Base-by-base conservation (phyloP, 2,329 filamentous ascomycete species). In the Fusarium sororula region DNA sequence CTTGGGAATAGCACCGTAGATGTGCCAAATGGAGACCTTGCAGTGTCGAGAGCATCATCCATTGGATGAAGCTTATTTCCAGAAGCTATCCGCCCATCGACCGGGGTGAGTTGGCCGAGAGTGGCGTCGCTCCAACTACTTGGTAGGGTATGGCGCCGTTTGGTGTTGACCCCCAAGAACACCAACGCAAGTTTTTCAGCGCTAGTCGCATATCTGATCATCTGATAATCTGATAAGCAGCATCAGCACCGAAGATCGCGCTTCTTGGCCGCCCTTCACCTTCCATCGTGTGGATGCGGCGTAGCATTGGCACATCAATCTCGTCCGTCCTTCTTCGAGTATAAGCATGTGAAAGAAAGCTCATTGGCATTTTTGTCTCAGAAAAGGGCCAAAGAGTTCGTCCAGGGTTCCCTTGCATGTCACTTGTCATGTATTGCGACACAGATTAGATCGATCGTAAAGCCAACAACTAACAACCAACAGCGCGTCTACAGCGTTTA, bases 161-260 rank as follows among this genome's bases (percentile, higher is more conserved):
- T 28, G 15, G 57, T 42, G 57, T 53, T 60, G 45, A 53, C 35
- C n/a, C 18, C 41, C 32, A 45, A 57, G 24, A 57, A 24, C 32
- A 62, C 54, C n/a, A 45, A 41, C 13, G 42, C 56, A 63, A 47
- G 35, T 56, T 68, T 62, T 59, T 62, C 32, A 48, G 35, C 56
- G 45, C 66, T 63, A 69, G 56, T 53, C 32, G 48, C 48, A 55
- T 54, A 63, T 63, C 63, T 63, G 58, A 51, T 63, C 44, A 68
- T 69, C 66, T 69, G 63, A 68, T 68, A 54, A 68, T 67, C 66
- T 68, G 66, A 69, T 68, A 68, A 68, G 59, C 32, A 67, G 22
- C 18, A 56, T 47, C 55, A 55, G 28, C 44, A 58, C 41, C 14
- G 28, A 41, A 62, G 63, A 67, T 61, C 48, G 57, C 35, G 38